phyloP scores from a whole-genome alignment of 2,329 filamentous ascomycete genomes.

The Cercospora sesami region DNA sequence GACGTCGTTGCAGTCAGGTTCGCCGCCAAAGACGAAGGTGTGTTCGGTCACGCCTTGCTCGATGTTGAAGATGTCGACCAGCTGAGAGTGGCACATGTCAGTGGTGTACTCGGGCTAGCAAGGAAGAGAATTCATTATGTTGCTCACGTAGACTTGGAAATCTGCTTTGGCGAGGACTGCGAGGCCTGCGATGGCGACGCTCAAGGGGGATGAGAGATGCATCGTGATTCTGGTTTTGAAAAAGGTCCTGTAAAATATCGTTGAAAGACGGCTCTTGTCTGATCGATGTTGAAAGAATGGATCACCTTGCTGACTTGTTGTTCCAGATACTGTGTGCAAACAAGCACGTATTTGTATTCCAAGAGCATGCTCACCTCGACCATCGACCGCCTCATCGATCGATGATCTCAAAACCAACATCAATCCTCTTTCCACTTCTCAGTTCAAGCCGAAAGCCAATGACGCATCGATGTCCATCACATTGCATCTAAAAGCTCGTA shows the following conservation, averaged over 20 bases:
- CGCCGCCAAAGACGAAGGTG: not conserved
- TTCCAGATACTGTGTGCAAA: not conserved
- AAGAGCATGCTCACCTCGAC: not conserved
- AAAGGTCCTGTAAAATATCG: not conserved
- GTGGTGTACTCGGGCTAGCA: not conserved
- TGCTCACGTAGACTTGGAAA: not conserved
- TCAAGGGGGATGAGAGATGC: not conserved
- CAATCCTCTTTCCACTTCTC: not conserved
- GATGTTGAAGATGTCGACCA: constrained; percentile 1
- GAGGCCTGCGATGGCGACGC: not conserved
- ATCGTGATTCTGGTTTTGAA: not conserved
- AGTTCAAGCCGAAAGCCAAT: not conserved
- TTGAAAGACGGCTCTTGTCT: not conserved
- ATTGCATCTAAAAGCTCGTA: not conserved
- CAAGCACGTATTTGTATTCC: not conserved
- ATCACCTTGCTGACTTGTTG: not conserved
- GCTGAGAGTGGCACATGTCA: not conserved
- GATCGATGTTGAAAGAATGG: not conserved
- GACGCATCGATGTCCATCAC: not conserved
- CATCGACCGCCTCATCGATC: not conserved
- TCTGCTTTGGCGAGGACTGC: not conserved
- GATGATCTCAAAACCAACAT: not conserved
- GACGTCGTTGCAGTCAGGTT: not conserved
- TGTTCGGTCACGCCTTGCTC: not conserved
- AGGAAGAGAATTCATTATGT: not conserved